These are phyloP conservation scores for Pyrenophora teres DNA, from an alignment of 2,329 filamentous ascomycete genomes.

Conservation along the genomic window DNA sequence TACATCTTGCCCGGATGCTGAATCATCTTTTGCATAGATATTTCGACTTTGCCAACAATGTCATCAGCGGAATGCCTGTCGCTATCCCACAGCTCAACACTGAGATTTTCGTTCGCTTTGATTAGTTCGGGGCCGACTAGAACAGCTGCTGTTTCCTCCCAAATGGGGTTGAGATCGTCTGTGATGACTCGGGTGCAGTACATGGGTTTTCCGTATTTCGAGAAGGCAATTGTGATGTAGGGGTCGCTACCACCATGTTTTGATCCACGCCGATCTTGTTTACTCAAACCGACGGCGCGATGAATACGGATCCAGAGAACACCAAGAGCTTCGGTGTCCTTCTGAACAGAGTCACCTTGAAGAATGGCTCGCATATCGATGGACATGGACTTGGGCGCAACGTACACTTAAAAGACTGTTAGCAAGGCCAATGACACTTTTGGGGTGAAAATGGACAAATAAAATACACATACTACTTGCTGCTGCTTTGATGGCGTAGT, in stretches of 20 bases:
- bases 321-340: constrained; percentile 83
- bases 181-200: constrained; percentile 97
- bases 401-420: constrained; percentile 66
- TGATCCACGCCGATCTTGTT: constrained; percentile 83
- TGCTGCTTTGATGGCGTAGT: constrained; percentile 87
- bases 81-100: constrained; percentile 94
- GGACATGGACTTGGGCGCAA: constrained; percentile 92
- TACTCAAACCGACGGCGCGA: constrained; percentile 83
- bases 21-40: constrained; percentile 93
- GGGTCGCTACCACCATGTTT: constrained; percentile 89
- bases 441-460: too few relatives aligned
- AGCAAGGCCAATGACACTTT: not conserved
- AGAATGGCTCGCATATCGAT: constrained; percentile 89
- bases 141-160: constrained; percentile 84
- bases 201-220: constrained; percentile 96
- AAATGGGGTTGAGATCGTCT: constrained; percentile 90
- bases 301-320: constrained; percentile 93
- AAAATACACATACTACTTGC: constrained; percentile 57
- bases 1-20: constrained; percentile 94
- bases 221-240: constrained; percentile 93
- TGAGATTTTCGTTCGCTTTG: constrained; percentile 90
- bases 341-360: constrained; percentile 87
- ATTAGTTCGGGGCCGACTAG: constrained; percentile 88
- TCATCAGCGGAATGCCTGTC: constrained; percentile 92
- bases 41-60: constrained; percentile 90